Evolutionary conservation across 2,329 filamentous ascomycete genomes (phyloP).

Genomic region (Botrytis deweyae): DNA sequence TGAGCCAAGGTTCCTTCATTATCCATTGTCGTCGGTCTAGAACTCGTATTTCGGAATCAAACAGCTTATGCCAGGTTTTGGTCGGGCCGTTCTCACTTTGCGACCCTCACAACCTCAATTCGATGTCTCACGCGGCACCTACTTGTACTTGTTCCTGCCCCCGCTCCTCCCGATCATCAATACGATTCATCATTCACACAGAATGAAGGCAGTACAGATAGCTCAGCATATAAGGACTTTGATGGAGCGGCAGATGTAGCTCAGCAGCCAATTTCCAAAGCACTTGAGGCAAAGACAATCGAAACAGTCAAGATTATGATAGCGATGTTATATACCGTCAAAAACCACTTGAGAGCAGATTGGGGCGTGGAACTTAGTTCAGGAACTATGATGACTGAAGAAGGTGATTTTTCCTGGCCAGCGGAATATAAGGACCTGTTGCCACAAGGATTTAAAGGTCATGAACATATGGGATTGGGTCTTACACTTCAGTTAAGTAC

Average conservation of each 20-base stretch:
- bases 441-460: slow-evolving; percentile 50
- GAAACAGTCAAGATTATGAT: slow-evolving; percentile 57
- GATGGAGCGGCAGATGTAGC: slow-evolving; percentile 8
- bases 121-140: slow-evolving; percentile 59
- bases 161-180: slow-evolving; percentile 29
- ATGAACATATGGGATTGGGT: slow-evolving; percentile 58
- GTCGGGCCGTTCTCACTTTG: slow-evolving; percentile 58
- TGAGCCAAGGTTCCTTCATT: slow-evolving; percentile 53
- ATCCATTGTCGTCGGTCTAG: slow-evolving; percentile 64
- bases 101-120: slow-evolving; percentile 55
- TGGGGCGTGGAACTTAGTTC: slow-evolving; percentile 50
- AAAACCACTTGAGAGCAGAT: slow-evolving; percentile 63
- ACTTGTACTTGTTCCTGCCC: slow-evolving; percentile 42
- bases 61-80: slow-evolving; percentile 48
- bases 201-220: slow-evolving; percentile 16
- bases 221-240: slow-evolving; percentile 21
- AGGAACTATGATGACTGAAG: slow-evolving; percentile 36
- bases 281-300: slow-evolving; percentile 50
- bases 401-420: slow-evolving; percentile 38
- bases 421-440: slow-evolving; percentile 53
- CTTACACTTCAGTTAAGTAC: slow-evolving; percentile 60
- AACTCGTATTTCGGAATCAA: slow-evolving; percentile 66
- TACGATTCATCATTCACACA: slow-evolving; percentile 29
- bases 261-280: slow-evolving; percentile 25
- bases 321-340: slow-evolving; percentile 61